A percentile compares a stretch with the other conserved stretches of the same genome.
Conservation (phyloP, 2,329 filamentous ascomycete species). For the Aspergillus udagawae region DNA sequence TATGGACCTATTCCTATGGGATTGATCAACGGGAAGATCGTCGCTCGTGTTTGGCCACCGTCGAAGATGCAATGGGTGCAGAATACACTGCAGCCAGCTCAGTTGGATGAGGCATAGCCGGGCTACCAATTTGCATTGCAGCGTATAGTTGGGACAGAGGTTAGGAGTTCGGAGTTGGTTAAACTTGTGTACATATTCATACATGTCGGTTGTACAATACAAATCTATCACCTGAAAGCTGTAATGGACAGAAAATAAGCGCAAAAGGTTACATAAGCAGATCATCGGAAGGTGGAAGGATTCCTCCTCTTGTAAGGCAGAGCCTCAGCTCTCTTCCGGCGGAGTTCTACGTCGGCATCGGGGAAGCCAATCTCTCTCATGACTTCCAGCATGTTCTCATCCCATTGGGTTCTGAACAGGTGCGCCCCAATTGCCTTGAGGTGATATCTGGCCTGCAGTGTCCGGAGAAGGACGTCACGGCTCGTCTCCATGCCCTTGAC, state of each 20-base stretch:
- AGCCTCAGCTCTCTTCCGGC: slow-evolving; percentile 69
- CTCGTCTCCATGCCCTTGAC: slow-evolving; percentile 50
- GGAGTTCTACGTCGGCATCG: slow-evolving; percentile 79
- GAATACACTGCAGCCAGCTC: slow-evolving; percentile 35
- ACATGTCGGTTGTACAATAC: slow-evolving; percentile 43
- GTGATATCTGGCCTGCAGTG: slow-evolving; percentile 65
- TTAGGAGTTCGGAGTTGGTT: slow-evolving; percentile 25
- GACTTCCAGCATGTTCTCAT: slow-evolving; percentile 78
- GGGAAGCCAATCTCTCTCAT: slow-evolving; percentile 75
- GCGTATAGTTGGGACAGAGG: slow-evolving; percentile 1
- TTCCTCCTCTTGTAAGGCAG: slow-evolving; percentile 61
- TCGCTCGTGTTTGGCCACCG: slow-evolving; percentile 48
- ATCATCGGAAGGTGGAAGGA: slow-evolving; percentile 42
- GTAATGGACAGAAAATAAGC: slow-evolving; percentile 17
- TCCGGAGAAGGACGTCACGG: slow-evolving; percentile 72
- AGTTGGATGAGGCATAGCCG: slow-evolving; percentile 14
- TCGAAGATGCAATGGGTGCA: slow-evolving; percentile 33
- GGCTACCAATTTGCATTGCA: background rate
- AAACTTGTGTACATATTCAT: slow-evolving; percentile 37
- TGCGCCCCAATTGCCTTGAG: slow-evolving; percentile 74
- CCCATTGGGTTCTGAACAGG: slow-evolving; percentile 86
- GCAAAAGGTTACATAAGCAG: slow-evolving; percentile 7
- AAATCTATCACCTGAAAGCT: slow-evolving; percentile 25
- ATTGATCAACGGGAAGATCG: slow-evolving; percentile 76
- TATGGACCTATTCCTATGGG: slow-evolving; percentile 85